Evolutionary conservation across 1,284 basidiomycete genomes (phyloP).

Genomic region (Boletellus deceptivus): DNA sequence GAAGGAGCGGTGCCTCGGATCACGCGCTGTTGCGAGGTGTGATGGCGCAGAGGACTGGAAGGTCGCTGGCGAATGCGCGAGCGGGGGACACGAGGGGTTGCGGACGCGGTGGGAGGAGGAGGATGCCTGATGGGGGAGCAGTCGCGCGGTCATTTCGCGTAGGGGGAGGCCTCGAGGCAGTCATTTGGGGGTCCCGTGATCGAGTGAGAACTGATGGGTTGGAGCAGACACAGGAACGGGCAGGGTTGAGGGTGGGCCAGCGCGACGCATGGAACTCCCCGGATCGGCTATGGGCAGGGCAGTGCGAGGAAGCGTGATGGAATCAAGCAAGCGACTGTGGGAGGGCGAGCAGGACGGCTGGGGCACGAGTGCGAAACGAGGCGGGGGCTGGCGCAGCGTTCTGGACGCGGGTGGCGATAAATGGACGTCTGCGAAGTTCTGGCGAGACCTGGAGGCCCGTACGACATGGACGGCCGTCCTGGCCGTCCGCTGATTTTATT

Average conservation of each 20-base stretch:
- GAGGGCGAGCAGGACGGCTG: too few relatives aligned
- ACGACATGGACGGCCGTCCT: constrained; percentile 17
- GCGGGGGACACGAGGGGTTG: background rate
- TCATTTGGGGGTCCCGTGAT: constrained; percentile 22
- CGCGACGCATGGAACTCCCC: constrained; percentile 14
- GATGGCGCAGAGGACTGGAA: background rate
- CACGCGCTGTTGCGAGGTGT: background rate
- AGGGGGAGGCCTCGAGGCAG: constrained; percentile 28
- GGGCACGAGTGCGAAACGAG: too few relatives aligned
- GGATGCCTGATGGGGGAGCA: constrained; percentile 8
- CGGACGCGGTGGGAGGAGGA: background rate
- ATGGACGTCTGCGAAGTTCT: constrained; percentile 13
- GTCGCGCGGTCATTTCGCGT: constrained; percentile 33
- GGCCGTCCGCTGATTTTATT: constrained; percentile 3
- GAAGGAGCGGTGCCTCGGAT: background rate
- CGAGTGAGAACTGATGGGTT: too few relatives aligned
- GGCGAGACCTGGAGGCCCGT: constrained; percentile 6
- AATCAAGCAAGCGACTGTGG: too few relatives aligned
- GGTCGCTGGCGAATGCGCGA: too few relatives aligned
- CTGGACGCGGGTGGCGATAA: constrained; percentile 16
- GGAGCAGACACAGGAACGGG: constrained; percentile 24
- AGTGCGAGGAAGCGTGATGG: background rate
- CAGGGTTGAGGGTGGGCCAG: constrained; percentile 21
- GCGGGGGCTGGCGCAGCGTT: background rate
- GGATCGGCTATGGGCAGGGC: constrained; percentile 19